Evolutionary conservation across 306 rosid genomes (phyloP).

Genomic region (Cucurbita moschata): DNA sequence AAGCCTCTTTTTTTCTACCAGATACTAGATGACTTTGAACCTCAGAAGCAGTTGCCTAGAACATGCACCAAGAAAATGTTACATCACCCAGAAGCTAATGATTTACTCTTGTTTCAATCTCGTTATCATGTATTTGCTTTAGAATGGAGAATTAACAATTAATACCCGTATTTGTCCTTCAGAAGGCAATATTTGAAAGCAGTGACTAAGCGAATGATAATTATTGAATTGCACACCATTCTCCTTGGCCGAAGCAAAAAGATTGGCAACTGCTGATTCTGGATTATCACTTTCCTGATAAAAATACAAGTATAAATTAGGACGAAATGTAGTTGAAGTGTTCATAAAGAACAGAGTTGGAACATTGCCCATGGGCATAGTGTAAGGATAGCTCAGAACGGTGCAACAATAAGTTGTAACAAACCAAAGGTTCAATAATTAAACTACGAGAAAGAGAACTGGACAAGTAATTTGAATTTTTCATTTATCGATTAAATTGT

Average conservation of each 20-base stretch:
- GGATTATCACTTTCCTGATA: conserved; percentile 68
- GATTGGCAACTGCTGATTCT: conserved; percentile 69
- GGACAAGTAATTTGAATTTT: not conserved
- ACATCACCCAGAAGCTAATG: conserved; percentile 1
- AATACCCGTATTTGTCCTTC: conserved; percentile 62
- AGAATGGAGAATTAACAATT: not conserved
- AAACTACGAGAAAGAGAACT: not conserved
- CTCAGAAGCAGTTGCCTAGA: conserved; percentile 76
- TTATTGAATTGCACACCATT: conserved; percentile 28
- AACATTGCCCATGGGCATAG: not conserved
- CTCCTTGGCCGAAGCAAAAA: conserved; percentile 57
- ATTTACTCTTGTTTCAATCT: not conserved
- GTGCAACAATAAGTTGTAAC: not conserved
- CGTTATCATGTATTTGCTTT: not conserved
- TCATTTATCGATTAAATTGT: no score
- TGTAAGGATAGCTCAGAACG: not conserved
- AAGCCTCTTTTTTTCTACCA: conserved; percentile 83
- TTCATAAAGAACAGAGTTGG: not conserved
- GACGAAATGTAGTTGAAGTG: not conserved
- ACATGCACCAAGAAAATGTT: conserved; percentile 16
- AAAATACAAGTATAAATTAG: conserved; percentile 7
- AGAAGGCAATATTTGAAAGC: conserved; percentile 66
- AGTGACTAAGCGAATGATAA: conserved; percentile 36
- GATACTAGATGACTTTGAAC: conserved; percentile 79
- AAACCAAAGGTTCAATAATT: not conserved